Evolutionary conservation across 257 asterid genomes (phyloP).

Genomic region (Gentiana straminea): DNA sequence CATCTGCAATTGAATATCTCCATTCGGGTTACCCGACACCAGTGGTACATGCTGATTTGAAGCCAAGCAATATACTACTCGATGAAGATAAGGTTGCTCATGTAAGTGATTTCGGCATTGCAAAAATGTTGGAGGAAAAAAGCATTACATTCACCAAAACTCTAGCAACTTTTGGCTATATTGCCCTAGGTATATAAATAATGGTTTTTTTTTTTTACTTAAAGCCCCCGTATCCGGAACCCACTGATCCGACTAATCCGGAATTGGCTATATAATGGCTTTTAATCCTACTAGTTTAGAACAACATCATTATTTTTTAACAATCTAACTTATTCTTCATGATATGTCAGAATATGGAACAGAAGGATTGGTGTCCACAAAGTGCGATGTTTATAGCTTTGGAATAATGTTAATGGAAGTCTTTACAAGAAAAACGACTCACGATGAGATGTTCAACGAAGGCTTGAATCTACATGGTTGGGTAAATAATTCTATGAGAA

Average conservation of each 20-base stretch:
- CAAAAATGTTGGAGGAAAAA: constrained; percentile 7
- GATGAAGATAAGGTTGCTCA: constrained; percentile 10
- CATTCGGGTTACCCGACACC: constrained; percentile 1
- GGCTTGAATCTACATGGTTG: constrained; percentile 5
- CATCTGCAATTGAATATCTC: constrained; percentile 6
- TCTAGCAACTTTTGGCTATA: constrained; percentile 7
- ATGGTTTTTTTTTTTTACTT: not conserved
- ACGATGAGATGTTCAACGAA: constrained; percentile 4
- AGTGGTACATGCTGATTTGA: constrained; percentile 8
- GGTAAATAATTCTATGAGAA: not conserved
- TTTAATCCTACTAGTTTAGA: not conserved
- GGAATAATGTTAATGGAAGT: constrained; percentile 13
- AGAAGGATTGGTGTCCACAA: constrained; percentile 10
- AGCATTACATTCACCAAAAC: constrained; percentile 4
- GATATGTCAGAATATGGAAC: constrained; percentile 9
- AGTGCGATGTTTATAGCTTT: constrained; percentile 11
- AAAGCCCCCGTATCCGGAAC: too few relatives aligned
- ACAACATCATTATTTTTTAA: not conserved
- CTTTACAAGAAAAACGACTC: constrained; percentile 8
- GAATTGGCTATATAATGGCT: too few relatives aligned
- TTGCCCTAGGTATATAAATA: constrained; percentile 10
- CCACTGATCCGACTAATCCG: too few relatives aligned
- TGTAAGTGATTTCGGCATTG: constrained; percentile 9
- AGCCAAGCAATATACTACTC: constrained; percentile 10
- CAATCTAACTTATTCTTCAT: too few relatives aligned